A percentile compares a stretch with the other conserved stretches of the same genome.
These are phyloP conservation scores for Didymella segeticola DNA, from an alignment of 2,329 filamentous ascomycete genomes.

Conservation along the genomic window DNA sequence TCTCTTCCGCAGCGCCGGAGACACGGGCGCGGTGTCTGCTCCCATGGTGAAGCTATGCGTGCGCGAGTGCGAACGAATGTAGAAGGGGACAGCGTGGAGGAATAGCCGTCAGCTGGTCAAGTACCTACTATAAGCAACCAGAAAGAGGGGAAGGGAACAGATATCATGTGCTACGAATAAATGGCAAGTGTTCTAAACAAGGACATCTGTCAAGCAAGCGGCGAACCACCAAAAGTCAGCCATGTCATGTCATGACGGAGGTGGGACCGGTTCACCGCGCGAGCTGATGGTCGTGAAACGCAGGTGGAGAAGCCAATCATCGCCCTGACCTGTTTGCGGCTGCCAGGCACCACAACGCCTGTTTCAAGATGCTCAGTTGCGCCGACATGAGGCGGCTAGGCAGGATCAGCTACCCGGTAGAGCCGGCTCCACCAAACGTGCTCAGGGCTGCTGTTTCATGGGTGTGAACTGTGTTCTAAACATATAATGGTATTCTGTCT, in stretches of 20 bases:
- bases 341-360: constrained; percentile 16
- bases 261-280: constrained; percentile 14
- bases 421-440: not conserved
- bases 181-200: constrained; percentile 5
- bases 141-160: constrained; percentile 23
- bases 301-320: constrained; percentile 21
- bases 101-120: constrained; percentile 16
- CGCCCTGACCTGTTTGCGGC: constrained; percentile 19
- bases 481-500: too few species aligned
- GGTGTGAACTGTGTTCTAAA: too few species aligned
- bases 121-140: constrained; percentile 26
- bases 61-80: not conserved
- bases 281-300: constrained; percentile 26
- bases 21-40: constrained; percentile 39
- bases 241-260: constrained; percentile 24
- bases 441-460: constrained; percentile 18
- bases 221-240: constrained; percentile 17
- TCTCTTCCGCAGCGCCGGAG: constrained; percentile 68
- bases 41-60: constrained; percentile 21
- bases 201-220: constrained; percentile 8
- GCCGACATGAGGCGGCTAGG: constrained; percentile 20
- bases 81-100: constrained; percentile 20
- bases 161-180: constrained; percentile 26
- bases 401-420: too few species aligned
- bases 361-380: constrained; percentile 23